Conservation (phyloP, 305 asterid genomes). For the Plantago coronopus region DNA sequence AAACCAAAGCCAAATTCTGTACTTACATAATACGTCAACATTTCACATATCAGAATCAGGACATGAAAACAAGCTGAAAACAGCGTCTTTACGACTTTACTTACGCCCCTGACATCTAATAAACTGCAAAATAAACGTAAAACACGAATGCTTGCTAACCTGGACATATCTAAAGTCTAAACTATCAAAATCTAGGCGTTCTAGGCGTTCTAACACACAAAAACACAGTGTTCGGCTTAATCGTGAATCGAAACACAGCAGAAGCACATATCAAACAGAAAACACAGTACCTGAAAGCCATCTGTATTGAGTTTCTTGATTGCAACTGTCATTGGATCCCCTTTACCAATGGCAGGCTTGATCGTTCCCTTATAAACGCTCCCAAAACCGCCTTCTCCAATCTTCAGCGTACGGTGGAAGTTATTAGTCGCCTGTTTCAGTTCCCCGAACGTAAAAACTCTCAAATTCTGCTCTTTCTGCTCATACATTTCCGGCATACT, state of each 20-base stretch:
- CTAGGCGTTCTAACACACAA: background rate
- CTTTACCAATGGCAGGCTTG: conserved; percentile 54
- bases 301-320: conserved; percentile 69
- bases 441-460: conserved; percentile 64
- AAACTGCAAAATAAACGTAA: no score
- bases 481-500: conserved; percentile 56
- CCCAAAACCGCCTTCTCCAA: conserved; percentile 96
- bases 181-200: no score
- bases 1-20: background rate
- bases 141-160: no score
- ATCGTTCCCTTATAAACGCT: conserved; percentile 67
- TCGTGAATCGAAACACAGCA: background rate
- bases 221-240: background rate
- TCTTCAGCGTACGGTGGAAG: conserved; percentile 55
- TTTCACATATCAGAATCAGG: no score
- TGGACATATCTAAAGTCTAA: no score
- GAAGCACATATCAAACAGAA: background rate
- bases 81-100: no score
- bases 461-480: conserved; percentile 58
- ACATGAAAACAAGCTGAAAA: no score
- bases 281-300: conserved; percentile 65
- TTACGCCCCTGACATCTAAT: no score
- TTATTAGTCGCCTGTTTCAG: conserved; percentile 65
- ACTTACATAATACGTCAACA: no score
- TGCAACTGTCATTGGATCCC: conserved; percentile 60